Evolutionary conservation across 768 basidiomycete species (phyloP), one percentile per base, ranked within the genome.

Genomic region (Termitomyces sp.): DNA sequence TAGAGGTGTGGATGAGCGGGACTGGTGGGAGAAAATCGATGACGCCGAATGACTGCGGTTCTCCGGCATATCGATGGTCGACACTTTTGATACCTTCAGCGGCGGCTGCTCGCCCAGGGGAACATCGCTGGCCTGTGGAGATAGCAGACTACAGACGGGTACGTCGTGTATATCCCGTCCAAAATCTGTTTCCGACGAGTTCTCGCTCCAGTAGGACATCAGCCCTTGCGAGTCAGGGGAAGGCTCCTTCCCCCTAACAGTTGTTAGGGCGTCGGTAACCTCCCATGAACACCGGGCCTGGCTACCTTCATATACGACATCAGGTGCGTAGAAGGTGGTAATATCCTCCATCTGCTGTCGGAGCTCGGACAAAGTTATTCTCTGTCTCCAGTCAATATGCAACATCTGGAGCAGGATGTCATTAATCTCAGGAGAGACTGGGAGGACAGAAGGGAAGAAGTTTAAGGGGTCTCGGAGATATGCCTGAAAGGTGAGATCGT

Each of bases 401-500:
- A 95, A 83, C 72, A 91, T 84, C 56, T 83, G 83, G 50, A 85
- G 79, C 44, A 95, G 81, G 52, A 94, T 78, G 38, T 79, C 77
- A 74, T 94, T 91, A 52, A 88, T 77, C 64, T 87, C 82, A 3
- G 73, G 66, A 5, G 91, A 93, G 60, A 95, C 85, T 13, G 92
- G 92, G 28, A 94, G 84, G 65, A 92, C 88, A 51, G 83, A 83
- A 26, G 86, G 87, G n/a, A 98, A 83, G 76, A 96, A 96, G 61
- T 83, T 80, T 14, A 68, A 60, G 35, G 90, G 90, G 62, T 92
- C 84, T 62, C 82, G 84, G 56, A 91, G 79, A 71, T 92, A 99
- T 0, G 89, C 88, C 64, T 88, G 83, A 79, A 94, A 99, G 3
- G 92, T 94, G 60, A 89, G 87, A 72, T 98, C 96, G 43, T 85